Evolutionary conservation across 805 yeast genomes (phyloP).

Genomic region (Pichia rugopelliculosa): DNA sequence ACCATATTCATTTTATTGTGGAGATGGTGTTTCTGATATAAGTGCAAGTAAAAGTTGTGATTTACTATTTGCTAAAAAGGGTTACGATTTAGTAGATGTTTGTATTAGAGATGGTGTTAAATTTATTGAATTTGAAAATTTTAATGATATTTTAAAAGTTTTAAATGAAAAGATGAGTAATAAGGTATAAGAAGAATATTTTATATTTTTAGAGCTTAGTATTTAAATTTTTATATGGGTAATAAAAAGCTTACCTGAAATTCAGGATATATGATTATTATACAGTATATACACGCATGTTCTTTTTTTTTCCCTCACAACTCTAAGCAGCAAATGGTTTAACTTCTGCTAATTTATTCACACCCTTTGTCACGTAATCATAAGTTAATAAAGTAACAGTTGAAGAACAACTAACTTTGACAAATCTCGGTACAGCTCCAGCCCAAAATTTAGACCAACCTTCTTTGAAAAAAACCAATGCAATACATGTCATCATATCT

Average conservation of each 20-base stretch:
- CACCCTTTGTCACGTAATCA: slow-evolving; percentile 45
- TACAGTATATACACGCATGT: not conserved
- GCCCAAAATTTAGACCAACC: slow-evolving; percentile 43
- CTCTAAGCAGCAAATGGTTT: slow-evolving; percentile 27
- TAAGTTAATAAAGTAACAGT: slow-evolving; percentile 62
- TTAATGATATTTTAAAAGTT: slow-evolving; percentile 65
- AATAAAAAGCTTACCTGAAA: no score
- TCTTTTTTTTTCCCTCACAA: no score
- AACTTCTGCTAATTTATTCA: slow-evolving; percentile 22
- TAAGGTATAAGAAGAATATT: no score
- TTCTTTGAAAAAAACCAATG: slow-evolving; percentile 40
- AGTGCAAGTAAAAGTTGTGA: slow-evolving; percentile 95
- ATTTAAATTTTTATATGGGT: no score
- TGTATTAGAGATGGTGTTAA: slow-evolving; percentile 78
- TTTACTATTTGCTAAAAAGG: slow-evolving; percentile 85
- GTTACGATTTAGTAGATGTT: slow-evolving; percentile 80
- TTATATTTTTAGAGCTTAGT: no score
- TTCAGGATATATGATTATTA: not conserved
- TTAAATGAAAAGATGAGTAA: slow-evolving; percentile 21
- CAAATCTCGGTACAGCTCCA: slow-evolving; percentile 59
- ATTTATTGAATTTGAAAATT: slow-evolving; percentile 73
- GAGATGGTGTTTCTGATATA: slow-evolving; percentile 95
- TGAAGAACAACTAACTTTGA: slow-evolving; percentile 65
- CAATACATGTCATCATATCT: slow-evolving; percentile 53
- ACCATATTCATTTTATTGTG: slow-evolving; percentile 83